Conservation (phyloP, 805 yeast species). For the Kluyveromyces dobzhanskii region DNA sequence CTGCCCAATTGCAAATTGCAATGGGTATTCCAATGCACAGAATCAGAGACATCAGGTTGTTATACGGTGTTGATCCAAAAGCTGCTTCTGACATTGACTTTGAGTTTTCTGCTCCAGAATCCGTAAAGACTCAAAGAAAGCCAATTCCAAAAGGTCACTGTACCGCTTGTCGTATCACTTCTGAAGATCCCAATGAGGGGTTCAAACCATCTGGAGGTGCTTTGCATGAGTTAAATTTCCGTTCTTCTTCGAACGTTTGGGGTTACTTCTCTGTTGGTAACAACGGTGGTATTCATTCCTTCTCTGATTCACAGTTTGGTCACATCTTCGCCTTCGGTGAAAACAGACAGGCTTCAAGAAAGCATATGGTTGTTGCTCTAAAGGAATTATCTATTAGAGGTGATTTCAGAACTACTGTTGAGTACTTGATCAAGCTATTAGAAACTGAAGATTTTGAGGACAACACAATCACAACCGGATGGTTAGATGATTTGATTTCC, state of each 20-base stretch:
- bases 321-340: conserved; percentile 99
- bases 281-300: conserved; percentile 95
- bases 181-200: conserved; percentile 99
- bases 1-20: conserved; percentile 97
- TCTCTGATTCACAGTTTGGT: conserved; percentile 97
- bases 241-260: conserved; percentile 98
- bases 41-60: conserved; percentile 82
- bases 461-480: conserved; percentile 95
- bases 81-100: conserved; percentile 86
- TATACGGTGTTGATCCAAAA: conserved; percentile 95
- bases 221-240: conserved; percentile 89
- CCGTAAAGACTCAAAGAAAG: conserved; percentile 73
- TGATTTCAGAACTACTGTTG: conserved; percentile 97
- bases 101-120: conserved; percentile 65
- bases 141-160: conserved; percentile 98
- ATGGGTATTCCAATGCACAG: conserved; percentile 99
- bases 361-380: conserved; percentile 97
- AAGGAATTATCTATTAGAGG: conserved; percentile 96
- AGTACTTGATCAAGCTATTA: conserved; percentile 85
- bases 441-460: conserved; percentile 96
- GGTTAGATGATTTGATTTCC: conserved; percentile 95
- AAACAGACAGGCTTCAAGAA: conserved; percentile 94
- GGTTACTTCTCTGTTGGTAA: conserved; percentile 97
- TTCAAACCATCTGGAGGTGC: conserved; percentile 98
- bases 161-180: conserved; percentile 97